phyloP scores from a whole-genome alignment of 1,284 basidiomycete species.

The Blastosporella zonata region DNA sequence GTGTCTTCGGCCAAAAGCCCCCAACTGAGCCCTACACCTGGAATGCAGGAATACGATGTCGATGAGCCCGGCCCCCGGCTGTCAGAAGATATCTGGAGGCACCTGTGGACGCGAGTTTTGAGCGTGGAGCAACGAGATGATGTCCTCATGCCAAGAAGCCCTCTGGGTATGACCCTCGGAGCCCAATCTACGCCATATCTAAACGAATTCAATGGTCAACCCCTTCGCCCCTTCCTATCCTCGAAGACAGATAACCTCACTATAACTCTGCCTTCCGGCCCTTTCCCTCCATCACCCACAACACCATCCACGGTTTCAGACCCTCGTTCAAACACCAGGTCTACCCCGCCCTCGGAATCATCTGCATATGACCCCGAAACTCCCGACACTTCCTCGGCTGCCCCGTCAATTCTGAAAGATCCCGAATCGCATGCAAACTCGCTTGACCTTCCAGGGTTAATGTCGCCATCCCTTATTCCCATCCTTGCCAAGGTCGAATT shows the following conservation, averaged over 20 bases:
- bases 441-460: constrained; percentile 63
- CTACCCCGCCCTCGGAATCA: constrained; percentile 39
- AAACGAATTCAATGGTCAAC: constrained; percentile 34
- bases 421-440: constrained; percentile 44
- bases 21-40: constrained; percentile 21
- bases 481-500: constrained; percentile 88
- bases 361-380: constrained; percentile 47
- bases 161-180: constrained; percentile 37
- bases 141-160: constrained; percentile 33
- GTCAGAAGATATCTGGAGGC: constrained; percentile 81
- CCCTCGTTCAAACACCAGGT: constrained; percentile 45
- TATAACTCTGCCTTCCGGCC: constrained; percentile 31
- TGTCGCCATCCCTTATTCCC: constrained; percentile 63
- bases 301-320: constrained; percentile 48
- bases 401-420: constrained; percentile 29
- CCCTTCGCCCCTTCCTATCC: constrained; percentile 48
- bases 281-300: constrained; percentile 53
- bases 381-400: constrained; percentile 50
- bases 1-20: constrained; percentile 38
- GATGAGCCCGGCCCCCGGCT: constrained; percentile 72
- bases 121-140: constrained; percentile 63
- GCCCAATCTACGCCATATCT: constrained; percentile 45
- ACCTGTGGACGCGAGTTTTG: constrained; percentile 72
- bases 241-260: constrained; percentile 31
- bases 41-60: constrained; percentile 25